A percentile compares a stretch with the other conserved stretches of the same genome.
Evolutionary conservation across 1,139 yeast genomes (phyloP).

Genomic region (Lizanozyma gosingica): DNA sequence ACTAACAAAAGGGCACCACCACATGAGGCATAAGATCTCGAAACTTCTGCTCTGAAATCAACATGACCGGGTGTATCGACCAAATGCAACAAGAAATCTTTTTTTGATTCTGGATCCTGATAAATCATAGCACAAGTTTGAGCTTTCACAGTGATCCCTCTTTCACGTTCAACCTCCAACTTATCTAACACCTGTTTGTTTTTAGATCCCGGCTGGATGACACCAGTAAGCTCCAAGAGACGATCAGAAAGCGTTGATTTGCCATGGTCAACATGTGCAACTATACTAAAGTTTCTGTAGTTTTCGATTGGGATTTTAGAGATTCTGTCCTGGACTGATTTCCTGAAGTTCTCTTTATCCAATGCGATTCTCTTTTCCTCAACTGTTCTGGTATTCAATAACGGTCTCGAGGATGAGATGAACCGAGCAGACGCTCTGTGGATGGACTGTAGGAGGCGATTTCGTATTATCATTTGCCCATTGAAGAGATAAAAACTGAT

Average conservation of each 20-base stretch:
- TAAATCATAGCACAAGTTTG: constrained; percentile 94
- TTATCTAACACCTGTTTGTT: constrained; percentile 87
- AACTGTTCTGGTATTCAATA: constrained; percentile 2
- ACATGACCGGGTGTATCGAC: constrained; percentile 99
- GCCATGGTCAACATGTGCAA: constrained; percentile 97
- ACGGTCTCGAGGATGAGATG: too few relatives aligned
- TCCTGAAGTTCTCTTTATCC: constrained; percentile 25
- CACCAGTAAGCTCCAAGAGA: constrained; percentile 79
- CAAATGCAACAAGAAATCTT: constrained; percentile 76
- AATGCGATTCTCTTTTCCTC: constrained; percentile 22
- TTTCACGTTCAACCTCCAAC: constrained; percentile 87
- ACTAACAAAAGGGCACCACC: constrained; percentile 88
- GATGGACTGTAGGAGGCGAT: too few relatives aligned
- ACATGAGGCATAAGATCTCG: constrained; percentile 90
- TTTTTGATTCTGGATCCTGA: constrained; percentile 42
- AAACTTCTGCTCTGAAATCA: constrained; percentile 89
- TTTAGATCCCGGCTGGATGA: constrained; percentile 63
- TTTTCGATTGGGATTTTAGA: constrained; percentile 69
- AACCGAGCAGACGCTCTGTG: too few relatives aligned
- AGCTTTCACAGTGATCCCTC: constrained; percentile 96
- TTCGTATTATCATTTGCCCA: too few relatives aligned
- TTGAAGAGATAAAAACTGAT: too few relatives aligned
- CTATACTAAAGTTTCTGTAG: constrained; percentile 86
- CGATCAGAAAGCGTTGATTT: constrained; percentile 89
- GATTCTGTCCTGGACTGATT: constrained; percentile 44